Percentiles rank a stretch among this genome's conserved stretches.
Evolutionary conservation across 306 rosid genomes (phyloP).

Genomic region (Begonia fuchsioides): DNA sequence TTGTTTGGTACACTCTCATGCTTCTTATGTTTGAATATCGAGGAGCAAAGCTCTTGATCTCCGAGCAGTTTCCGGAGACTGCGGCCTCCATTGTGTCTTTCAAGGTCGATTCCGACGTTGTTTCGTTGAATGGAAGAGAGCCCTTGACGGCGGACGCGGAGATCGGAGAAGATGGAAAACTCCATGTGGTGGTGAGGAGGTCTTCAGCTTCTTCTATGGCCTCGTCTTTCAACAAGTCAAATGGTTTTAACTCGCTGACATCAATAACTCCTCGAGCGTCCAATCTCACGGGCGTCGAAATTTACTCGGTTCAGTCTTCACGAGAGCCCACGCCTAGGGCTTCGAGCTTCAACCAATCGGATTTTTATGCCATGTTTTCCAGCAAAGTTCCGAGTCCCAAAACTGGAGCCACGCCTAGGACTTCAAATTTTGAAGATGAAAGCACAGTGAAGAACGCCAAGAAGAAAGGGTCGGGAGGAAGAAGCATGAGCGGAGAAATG

Average conservation of each 20-base stretch:
- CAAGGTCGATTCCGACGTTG: constrained; percentile 61
- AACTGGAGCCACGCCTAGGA: constrained; percentile 56
- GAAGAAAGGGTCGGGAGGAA: constrained; percentile 40
- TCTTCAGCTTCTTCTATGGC: constrained; percentile 51
- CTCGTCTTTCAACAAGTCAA: constrained; percentile 62
- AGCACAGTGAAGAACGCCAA: constrained; percentile 25
- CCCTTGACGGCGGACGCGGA: constrained; percentile 54
- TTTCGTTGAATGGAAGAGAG: constrained; percentile 64
- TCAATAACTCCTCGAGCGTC: constrained; percentile 75
- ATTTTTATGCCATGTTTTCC: constrained; percentile 68
- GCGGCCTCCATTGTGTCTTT: constrained; percentile 72
- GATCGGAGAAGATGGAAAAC: constrained; percentile 75
- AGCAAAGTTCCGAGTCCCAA: constrained; percentile 85
- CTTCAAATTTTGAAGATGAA: constrained; percentile 60
- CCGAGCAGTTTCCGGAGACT: constrained; percentile 70
- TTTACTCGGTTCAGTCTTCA: constrained; percentile 74
- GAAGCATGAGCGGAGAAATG: constrained; percentile 68
- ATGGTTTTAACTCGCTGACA: constrained; percentile 35
- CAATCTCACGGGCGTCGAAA: constrained; percentile 72
- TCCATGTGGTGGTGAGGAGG: constrained; percentile 56
- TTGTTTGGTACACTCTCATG: constrained; percentile 79
- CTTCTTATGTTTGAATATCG: constrained; percentile 69
- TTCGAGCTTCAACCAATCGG: constrained; percentile 70
- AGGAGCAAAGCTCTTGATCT: constrained; percentile 61
- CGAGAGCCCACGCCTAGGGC: constrained; percentile 77